These are phyloP conservation scores for Aegilops tauschii DNA, from an alignment of 176 grass and related monocot genomes.

Conservation along the genomic window DNA sequence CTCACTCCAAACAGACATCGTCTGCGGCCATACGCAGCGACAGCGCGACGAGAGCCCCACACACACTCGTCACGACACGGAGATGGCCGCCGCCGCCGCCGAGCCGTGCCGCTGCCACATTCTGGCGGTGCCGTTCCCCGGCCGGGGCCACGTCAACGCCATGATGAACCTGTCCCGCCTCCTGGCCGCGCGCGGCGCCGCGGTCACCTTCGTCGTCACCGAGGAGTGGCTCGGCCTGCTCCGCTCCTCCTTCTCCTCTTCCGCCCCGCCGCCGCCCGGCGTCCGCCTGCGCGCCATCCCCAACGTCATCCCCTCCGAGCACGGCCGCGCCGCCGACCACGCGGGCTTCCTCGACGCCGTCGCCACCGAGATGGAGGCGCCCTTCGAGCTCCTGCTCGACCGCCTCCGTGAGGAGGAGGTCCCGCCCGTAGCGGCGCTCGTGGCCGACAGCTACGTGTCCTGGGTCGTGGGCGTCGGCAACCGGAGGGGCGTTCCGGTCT, in stretches of 20 bases:
- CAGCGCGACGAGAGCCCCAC: neutral
- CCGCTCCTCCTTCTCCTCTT: neutral
- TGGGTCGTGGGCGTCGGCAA: slow-evolving; percentile 60
- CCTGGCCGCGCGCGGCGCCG: slow-evolving; percentile 44
- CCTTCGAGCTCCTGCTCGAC: slow-evolving; percentile 58
- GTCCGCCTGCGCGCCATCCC: slow-evolving; percentile 56
- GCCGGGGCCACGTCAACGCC: slow-evolving; percentile 67
- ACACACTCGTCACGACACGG: neutral
- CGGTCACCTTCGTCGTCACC: slow-evolving; percentile 59
- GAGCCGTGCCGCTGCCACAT: slow-evolving; percentile 39
- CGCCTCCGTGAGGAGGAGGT: slow-evolving; percentile 16
- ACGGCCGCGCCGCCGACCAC: slow-evolving; percentile 49
- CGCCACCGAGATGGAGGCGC: slow-evolving; percentile 44
- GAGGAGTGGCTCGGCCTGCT: slow-evolving; percentile 65
- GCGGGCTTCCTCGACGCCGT: slow-evolving; percentile 60
- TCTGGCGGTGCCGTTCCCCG: slow-evolving; percentile 63
- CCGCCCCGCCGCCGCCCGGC: neutral
- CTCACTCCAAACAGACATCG: too few relatives aligned
- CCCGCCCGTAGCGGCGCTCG: slow-evolving; percentile 32
- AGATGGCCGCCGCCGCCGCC: neutral
- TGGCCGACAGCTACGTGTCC: slow-evolving; percentile 39
- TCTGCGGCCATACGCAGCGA: too few relatives aligned
- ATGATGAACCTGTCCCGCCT: slow-evolving; percentile 56
- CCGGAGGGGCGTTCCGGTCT: slow-evolving; percentile 49
- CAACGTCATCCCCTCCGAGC: slow-evolving; percentile 70